phyloP scores from a whole-genome alignment of 108 stramenopile species.

The Cyclotella sp. region DNA sequence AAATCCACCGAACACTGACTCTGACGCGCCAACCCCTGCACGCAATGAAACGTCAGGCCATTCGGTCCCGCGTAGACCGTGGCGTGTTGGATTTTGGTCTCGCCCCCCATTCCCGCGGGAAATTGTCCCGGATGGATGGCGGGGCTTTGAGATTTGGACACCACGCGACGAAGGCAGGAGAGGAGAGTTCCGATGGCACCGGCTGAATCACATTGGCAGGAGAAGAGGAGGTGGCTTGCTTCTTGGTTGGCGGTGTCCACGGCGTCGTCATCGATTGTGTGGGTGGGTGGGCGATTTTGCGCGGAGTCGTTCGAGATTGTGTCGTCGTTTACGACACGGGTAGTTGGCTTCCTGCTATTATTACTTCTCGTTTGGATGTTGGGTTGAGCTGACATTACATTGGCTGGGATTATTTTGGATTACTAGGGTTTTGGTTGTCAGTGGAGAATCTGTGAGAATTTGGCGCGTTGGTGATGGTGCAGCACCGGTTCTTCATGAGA shows the following conservation, averaged over 20 bases:
- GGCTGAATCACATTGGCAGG: conserved; percentile 66
- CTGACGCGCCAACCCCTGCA: conserved; percentile 58
- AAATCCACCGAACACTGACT: conserved; percentile 68
- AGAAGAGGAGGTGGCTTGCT: conserved; percentile 48
- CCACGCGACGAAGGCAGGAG: conserved; percentile 58
- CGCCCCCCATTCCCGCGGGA: neutral
- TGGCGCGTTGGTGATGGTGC: too few species aligned
- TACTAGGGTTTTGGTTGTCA: too few species aligned
- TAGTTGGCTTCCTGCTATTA: too few species aligned
- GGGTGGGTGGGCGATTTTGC: neutral
- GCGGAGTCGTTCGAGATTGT: neutral
- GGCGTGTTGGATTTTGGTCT: conserved; percentile 57
- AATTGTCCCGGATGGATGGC: conserved; percentile 7
- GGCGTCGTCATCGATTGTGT: neutral
- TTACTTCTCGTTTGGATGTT: too few species aligned
- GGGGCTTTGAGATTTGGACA: conserved; percentile 18
- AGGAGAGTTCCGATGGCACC: conserved; percentile 59
- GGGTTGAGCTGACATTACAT: too few species aligned
- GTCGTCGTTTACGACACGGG: too few species aligned
- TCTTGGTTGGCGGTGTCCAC: conserved; percentile 6
- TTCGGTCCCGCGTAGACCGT: conserved; percentile 63
- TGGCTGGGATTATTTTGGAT: too few species aligned
- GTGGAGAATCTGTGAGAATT: too few species aligned
- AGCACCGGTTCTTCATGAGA: too few species aligned
- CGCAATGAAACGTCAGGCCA: conserved; percentile 69